Evolutionary conservation across 1,139 yeast species (phyloP), one percentile per base, ranked within the genome.

Genomic region (Protomyces lactucae-debilis): DNA sequence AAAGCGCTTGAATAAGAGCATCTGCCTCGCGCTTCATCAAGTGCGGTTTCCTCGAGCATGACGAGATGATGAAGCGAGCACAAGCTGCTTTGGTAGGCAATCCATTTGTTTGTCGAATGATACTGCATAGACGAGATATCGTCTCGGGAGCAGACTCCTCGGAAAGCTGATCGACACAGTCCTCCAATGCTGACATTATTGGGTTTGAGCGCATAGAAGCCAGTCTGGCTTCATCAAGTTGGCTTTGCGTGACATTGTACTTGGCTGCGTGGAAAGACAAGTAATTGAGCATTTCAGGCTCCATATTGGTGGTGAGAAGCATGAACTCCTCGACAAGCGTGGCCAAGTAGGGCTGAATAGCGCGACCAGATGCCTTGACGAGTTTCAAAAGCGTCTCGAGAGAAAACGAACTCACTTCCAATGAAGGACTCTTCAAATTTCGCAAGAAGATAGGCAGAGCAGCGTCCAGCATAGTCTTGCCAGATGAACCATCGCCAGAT

Each of bases 31-130:
- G 86, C 55, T 80, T 79, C 12, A 84, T 74, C 25, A 82, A 72
- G 40, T 80, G 79, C n/a, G 81, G 73, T 70, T 87, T 85, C 68
- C 85, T 81, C 32, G 83, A 77, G 0, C 87, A 82, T 65, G 91
- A 74, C 28, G 84, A 81, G 6, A 87, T 89, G 28, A 91, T 74
- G 0, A 92, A 86, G 68, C 85, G 82, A n/a, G 96, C 83, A 0
- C 93, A 91, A 53, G 95, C 91, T 1, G 89, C 91, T 72, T 91
- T 91, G 0, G 97, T 90, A 0, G 98, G 97, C 37, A 93, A 78
- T 0, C 98, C 99, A 39, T 92, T 88, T 0, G 96, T 83, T 43
- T 52, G 57, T 67, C 80, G 82, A 68, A 85, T 85, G 14, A 75
- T 36, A 73, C 77, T 69, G 71, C 85, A 76, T 14, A 64, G 9